Percentiles rank a stretch among this genome's conserved stretches.
phyloP scores from a whole-genome alignment of 1,139 yeast species.

The Protomyces arabidopsidicola region DNA sequence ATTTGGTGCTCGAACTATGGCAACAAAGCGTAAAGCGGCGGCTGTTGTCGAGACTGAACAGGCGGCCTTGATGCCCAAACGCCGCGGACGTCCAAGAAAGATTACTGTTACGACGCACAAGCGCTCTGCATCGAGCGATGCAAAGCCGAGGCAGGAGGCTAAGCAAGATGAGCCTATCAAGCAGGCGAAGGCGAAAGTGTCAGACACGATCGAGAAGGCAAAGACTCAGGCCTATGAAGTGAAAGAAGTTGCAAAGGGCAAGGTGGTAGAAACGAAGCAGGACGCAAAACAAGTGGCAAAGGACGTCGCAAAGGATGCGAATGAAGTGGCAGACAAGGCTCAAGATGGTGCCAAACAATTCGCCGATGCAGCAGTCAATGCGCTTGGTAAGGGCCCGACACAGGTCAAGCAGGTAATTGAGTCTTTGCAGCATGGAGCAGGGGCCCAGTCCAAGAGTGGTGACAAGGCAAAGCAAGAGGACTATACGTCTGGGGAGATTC shows the following conservation, averaged over 20 bases:
- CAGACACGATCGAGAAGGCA: background rate
- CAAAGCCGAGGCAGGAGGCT: constrained; percentile 3
- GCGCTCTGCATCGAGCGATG: constrained; percentile 17
- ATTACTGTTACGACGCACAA: constrained; percentile 3
- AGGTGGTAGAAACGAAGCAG: background rate
- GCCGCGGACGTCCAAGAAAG: constrained; percentile 24
- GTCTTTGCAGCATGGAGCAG: background rate
- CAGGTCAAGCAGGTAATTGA: background rate
- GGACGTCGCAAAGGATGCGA: background rate
- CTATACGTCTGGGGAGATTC: constrained; percentile 2
- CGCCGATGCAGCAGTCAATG: constrained; percentile 17
- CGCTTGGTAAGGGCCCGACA: constrained; percentile 1
- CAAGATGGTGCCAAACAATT: background rate
- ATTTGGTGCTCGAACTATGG: constrained; percentile 3
- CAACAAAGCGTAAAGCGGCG: constrained; percentile 15
- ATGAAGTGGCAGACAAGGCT: background rate
- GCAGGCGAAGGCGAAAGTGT: background rate
- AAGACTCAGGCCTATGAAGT: background rate
- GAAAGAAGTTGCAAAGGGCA: background rate
- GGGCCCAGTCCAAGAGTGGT: background rate
- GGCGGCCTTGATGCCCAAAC: constrained; percentile 12
- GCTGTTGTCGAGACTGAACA: background rate
- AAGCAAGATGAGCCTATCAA: background rate
- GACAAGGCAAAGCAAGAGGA: constrained; percentile 1
- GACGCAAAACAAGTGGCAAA: background rate